Evolutionary conservation across 2,329 filamentous ascomycete genomes (phyloP).

Genomic region (Endothia cerciana): DNA sequence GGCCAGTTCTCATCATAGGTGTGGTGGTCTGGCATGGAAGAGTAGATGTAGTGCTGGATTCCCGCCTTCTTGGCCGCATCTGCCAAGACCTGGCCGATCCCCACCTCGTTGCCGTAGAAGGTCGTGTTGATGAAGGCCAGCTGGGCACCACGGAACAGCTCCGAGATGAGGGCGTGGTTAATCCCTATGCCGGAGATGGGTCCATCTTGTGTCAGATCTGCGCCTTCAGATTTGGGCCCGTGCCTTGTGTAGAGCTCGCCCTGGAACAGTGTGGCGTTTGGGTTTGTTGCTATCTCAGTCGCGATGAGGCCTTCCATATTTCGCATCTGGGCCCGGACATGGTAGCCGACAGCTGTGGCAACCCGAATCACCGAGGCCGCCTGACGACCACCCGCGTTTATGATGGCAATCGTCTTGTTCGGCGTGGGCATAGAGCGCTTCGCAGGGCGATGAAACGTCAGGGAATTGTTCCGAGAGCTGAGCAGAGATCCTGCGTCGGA

Average conservation of each 20-base stretch:
- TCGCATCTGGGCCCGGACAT: conserved; percentile 88
- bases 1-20: conserved; percentile 78
- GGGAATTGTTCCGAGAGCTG: conserved; percentile 61
- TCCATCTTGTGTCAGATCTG: conserved; percentile 70
- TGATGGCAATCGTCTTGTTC: conserved; percentile 85
- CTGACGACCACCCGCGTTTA: conserved; percentile 95
- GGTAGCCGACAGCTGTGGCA: conserved; percentile 89
- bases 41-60: conserved; percentile 92
- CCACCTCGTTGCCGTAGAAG: conserved; percentile 92
- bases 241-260: conserved; percentile 66
- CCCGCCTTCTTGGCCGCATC: conserved; percentile 85
- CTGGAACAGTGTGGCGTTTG: conserved; percentile 71
- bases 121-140: conserved; percentile 98
- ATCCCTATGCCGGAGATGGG: conserved; percentile 67
- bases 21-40: conserved; percentile 94
- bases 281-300: conserved; percentile 78
- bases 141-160: conserved; percentile 82
- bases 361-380: conserved; percentile 94
- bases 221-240: conserved; percentile 48
- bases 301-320: conserved; percentile 87
- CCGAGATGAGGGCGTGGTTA: conserved; percentile 72
- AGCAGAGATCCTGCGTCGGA: conserved; percentile 60
- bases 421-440: conserved; percentile 63
- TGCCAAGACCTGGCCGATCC: conserved; percentile 84
- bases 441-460: conserved; percentile 61